Percentiles rank a stretch among this genome's conserved stretches.
These are phyloP conservation scores for Voacanga thouarsii DNA, from an alignment of 257 asterid genomes.

Conservation along the genomic window DNA sequence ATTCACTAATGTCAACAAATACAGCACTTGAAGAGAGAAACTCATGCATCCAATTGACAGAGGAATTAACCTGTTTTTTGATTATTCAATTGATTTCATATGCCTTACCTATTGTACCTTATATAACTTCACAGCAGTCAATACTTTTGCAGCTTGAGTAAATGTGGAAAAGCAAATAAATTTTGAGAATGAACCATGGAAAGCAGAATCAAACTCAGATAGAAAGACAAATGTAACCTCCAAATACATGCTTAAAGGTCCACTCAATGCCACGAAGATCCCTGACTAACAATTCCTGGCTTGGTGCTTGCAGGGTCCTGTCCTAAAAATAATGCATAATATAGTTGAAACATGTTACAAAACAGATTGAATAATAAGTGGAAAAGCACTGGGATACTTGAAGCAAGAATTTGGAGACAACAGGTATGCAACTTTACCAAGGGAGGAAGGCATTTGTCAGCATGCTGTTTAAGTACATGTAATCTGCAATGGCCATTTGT, in stretches of 20 bases:
- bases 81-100: not conserved
- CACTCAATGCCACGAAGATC: slow-evolving; percentile 67
- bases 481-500: slow-evolving; percentile 72
- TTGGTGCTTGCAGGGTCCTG: slow-evolving; percentile 54
- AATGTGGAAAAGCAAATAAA: not conserved
- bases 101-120: not conserved
- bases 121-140: not conserved
- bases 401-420: not conserved
- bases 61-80: not conserved
- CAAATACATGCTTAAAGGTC: slow-evolving; percentile 67
- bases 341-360: slow-evolving; percentile 11
- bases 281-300: slow-evolving; percentile 55
- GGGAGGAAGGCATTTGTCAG: slow-evolving; percentile 76
- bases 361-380: slow-evolving; percentile 1
- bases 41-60: not conserved
- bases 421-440: slow-evolving; percentile 41
- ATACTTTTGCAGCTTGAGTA: not conserved
- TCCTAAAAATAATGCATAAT: slow-evolving; percentile 36
- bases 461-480: slow-evolving; percentile 60
- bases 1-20: not conserved
- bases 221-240: slow-evolving; percentile 39
- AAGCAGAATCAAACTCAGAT: not conserved
- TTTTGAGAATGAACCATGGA: not conserved
- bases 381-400: not conserved
- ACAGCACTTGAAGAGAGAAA: not conserved